These are phyloP conservation scores for Leucosporidium creatinivorum DNA, from an alignment of 768 basidiomycete species.

Conservation along the genomic window DNA sequence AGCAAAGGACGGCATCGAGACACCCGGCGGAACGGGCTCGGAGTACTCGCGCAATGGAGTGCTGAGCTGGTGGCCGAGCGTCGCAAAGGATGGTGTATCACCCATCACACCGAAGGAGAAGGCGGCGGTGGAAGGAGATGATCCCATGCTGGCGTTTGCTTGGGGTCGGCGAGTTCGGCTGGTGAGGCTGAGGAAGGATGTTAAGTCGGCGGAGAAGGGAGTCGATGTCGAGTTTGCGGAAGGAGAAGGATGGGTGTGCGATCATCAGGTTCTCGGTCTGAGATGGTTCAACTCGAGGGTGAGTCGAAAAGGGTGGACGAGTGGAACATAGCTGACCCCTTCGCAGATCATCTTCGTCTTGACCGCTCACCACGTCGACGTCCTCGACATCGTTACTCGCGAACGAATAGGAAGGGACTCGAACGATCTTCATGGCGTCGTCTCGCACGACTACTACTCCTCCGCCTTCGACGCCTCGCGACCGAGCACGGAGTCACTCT, in stretches of 20 bases:
- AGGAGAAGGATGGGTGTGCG: constrained; percentile 36
- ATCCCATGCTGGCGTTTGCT: constrained; percentile 69
- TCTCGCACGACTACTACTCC: constrained; percentile 23
- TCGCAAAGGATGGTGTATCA: constrained; percentile 39
- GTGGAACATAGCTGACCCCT: constrained; percentile 58
- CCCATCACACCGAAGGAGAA: constrained; percentile 40
- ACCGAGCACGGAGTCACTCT: neutral
- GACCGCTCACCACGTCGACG: constrained; percentile 54
- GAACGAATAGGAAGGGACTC: constrained; percentile 57
- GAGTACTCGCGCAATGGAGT: constrained; percentile 47
- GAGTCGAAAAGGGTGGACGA: constrained; percentile 43
- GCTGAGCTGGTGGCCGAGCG: constrained; percentile 76
- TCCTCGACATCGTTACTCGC: constrained; percentile 59
- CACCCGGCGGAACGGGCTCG: constrained; percentile 44
- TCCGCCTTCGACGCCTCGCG: constrained; percentile 12
- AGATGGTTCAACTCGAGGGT: constrained; percentile 87
- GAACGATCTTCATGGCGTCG: constrained; percentile 54
- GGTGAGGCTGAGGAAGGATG: constrained; percentile 43
- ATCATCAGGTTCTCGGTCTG: constrained; percentile 60
- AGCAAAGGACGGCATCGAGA: neutral
- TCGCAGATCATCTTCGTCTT: constrained; percentile 37
- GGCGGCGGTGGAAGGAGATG: constrained; percentile 24
- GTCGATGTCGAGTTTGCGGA: constrained; percentile 49
- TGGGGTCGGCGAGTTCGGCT: constrained; percentile 69
- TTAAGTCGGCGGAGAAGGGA: constrained; percentile 45